Base-by-base conservation (phyloP, 345 rosid species). In the Cardamine resedifolia region DNA sequence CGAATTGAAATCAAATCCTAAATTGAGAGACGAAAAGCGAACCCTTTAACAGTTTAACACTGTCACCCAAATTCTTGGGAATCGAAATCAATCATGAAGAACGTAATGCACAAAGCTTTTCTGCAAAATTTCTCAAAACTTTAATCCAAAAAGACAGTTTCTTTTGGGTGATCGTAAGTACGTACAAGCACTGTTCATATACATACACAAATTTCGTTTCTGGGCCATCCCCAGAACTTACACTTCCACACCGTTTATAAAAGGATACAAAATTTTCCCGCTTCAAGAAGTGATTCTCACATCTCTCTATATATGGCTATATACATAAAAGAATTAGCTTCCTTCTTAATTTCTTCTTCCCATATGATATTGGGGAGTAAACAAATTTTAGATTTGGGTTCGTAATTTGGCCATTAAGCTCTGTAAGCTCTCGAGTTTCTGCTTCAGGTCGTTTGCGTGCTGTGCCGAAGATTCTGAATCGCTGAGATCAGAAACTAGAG, bases 391-490 rank as follows among this genome's bases (percentile, higher is more conserved):
- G 47, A 90, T 85, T 80, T 87, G 86, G 61, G 71, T 76, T 72
- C 90, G 83, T 73, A 95, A 75, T 73, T 82, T 86, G 65, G 56
- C 80, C 82, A 95, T 33, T 63, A 91, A 65, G 69, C 76, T 70
- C 81, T 84, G 90, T 82, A 95, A 81, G 39, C 69, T 75, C 63
- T 88, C 90, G 7, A 95, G 89, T 71, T 85, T 89, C 83, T 83
- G 81, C 26, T 78, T 73, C 12, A 95, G 88, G 57, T 85, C 89
- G 58, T 86, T 79, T 11, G 86, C 59, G 43, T 79, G 80, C 38
- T 85, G 75, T 1, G 15, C 7, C 0, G 87, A 78, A 28, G 83
- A 75, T 27, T 79, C 84, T 48, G 93, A 74, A 67, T 64, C 51
- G 19, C 81, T 70, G 11, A 84, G 50, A 23, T 82, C 78, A 4